These are phyloP conservation scores for Austroboletus niveus DNA, from an alignment of 1,284 basidiomycete species.

Conservation along the genomic window DNA sequence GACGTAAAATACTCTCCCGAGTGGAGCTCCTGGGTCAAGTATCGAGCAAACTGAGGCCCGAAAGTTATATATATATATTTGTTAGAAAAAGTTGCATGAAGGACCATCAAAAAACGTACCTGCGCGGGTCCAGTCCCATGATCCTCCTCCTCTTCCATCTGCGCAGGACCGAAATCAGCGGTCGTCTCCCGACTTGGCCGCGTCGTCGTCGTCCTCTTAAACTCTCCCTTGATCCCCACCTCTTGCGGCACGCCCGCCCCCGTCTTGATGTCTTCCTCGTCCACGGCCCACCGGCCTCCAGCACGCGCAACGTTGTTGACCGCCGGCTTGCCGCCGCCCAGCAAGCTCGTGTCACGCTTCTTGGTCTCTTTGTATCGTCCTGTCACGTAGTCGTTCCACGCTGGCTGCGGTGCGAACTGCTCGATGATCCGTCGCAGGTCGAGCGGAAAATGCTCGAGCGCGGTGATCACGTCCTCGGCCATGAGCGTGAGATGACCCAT, in stretches of 20 bases:
- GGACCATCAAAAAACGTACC: slow-evolving; percentile 33
- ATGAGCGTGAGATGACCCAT: slow-evolving; percentile 98
- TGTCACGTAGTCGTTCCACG: slow-evolving; percentile 86
- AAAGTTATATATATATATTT: too few species aligned
- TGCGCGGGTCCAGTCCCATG: slow-evolving; percentile 50
- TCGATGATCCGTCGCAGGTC: slow-evolving; percentile 70
- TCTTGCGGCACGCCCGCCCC: slow-evolving; percentile 27
- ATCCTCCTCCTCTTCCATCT: slow-evolving; percentile 44
- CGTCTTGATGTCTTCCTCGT: slow-evolving; percentile 57
- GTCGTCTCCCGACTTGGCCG: slow-evolving; percentile 48
- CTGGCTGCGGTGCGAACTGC: slow-evolving; percentile 69
- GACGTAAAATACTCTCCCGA: slow-evolving; percentile 56
- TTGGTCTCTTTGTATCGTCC: slow-evolving; percentile 86
- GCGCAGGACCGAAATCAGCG: slow-evolving; percentile 66
- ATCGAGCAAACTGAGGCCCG: slow-evolving; percentile 61
- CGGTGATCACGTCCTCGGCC: slow-evolving; percentile 84
- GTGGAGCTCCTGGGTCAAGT: slow-evolving; percentile 71
- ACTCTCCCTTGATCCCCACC: slow-evolving; percentile 49
- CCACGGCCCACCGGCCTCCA: slow-evolving; percentile 62
- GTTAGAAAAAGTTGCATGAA: background rate
- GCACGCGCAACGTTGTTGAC: slow-evolving; percentile 37
- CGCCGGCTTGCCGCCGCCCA: slow-evolving; percentile 82
- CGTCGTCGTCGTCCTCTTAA: slow-evolving; percentile 47
- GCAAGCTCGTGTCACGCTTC: slow-evolving; percentile 70
- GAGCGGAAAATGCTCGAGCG: slow-evolving; percentile 82